Conservation (phyloP, 169 alveolate genomes). For the Plasmodium blacklocki region DNA sequence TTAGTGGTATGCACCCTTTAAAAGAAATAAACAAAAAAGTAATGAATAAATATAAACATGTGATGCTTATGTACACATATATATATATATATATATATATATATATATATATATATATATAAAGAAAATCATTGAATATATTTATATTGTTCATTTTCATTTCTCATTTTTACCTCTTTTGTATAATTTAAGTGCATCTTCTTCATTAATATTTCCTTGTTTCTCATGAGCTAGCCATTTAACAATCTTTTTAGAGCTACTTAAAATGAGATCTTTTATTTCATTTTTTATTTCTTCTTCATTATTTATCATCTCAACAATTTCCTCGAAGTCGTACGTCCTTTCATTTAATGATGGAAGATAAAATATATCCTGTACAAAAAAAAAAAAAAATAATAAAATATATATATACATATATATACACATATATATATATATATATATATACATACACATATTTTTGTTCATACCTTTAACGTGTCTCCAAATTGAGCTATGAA, state of each 20-base stretch:
- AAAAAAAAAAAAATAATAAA: background rate
- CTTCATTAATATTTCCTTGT: background rate
- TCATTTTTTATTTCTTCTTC: constrained; percentile 17
- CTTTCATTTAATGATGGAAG: constrained; percentile 38
- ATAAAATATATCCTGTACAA: constrained; percentile 42
- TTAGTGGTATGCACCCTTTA: constrained; percentile 67
- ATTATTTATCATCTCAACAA: constrained; percentile 20
- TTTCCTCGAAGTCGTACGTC: constrained; percentile 58
- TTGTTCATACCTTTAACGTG: constrained; percentile 11
- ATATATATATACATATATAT: background rate
- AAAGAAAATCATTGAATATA: no score
- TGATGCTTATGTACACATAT: background rate
- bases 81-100: background rate
- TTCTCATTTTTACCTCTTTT: constrained; percentile 41
- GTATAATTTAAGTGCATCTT: background rate
- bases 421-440: background rate
- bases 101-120: constrained; percentile 7
- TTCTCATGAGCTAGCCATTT: constrained; percentile 14
- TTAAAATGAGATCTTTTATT: constrained; percentile 9
- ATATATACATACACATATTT: background rate
- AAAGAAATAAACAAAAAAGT: background rate
- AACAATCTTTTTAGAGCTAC: constrained; percentile 32
- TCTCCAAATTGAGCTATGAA: constrained; percentile 52
- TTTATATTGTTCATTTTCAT: background rate
- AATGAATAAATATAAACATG: no score